Percentiles rank a stretch among this genome's conserved stretches.
phyloP scores from a whole-genome alignment of 208 protist species.

The Leishmania tropica region DNA sequence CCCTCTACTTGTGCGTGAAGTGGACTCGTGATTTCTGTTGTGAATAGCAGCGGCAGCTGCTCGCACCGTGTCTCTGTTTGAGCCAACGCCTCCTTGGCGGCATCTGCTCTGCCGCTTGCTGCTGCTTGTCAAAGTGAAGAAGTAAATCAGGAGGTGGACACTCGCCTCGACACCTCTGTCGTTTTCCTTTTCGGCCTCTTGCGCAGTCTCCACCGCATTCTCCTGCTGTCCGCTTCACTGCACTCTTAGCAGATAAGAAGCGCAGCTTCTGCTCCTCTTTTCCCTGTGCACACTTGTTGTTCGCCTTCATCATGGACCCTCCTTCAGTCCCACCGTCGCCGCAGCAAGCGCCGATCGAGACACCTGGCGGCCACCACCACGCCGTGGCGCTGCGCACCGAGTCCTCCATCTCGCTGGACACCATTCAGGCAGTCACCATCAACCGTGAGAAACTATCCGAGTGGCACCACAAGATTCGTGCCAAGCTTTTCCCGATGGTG shows the following conservation, averaged over 20 bases:
- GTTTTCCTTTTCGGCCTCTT: neutral
- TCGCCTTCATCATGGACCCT: slow-evolving; percentile 51
- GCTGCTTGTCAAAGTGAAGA: neutral
- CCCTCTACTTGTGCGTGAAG: neutral
- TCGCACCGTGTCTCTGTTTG: too few relatives aligned
- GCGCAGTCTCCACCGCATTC: neutral
- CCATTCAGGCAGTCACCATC: slow-evolving; percentile 82
- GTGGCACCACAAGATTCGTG: slow-evolving; percentile 92
- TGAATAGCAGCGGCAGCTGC: too few relatives aligned
- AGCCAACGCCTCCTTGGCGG: neutral
- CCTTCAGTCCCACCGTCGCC: slow-evolving; percentile 76
- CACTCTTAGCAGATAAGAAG: neutral
- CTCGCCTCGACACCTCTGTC: neutral
- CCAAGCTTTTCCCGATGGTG: slow-evolving; percentile 79
- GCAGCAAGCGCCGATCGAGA: slow-evolving; percentile 55
- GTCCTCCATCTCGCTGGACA: slow-evolving; percentile 68
- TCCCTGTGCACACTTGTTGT: neutral
- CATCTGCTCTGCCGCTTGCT: neutral
- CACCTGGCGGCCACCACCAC: slow-evolving; percentile 38
- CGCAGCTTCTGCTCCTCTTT: neutral
- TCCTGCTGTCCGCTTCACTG: neutral
- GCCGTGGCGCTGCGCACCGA: slow-evolving; percentile 61
- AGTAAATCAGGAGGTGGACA: neutral
- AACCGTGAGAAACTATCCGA: slow-evolving; percentile 91
- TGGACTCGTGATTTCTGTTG: neutral